Conservation (phyloP, 2,329 filamentous ascomycete species). For the Paracoccidioides lutzii region DNA sequence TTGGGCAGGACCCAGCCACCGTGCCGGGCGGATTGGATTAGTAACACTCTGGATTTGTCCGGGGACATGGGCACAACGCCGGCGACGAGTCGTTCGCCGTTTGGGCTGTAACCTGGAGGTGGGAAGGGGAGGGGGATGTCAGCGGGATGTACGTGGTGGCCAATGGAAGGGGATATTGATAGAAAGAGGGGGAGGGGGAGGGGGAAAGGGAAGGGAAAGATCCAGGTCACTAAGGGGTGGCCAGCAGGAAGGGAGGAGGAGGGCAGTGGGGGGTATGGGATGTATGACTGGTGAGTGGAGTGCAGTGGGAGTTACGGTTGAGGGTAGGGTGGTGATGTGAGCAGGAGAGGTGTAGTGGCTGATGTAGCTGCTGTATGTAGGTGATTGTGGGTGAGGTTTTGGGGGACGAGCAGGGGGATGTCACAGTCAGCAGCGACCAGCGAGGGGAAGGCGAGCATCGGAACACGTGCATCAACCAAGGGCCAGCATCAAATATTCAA, state of each 20-base stretch:
- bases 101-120: slow-evolving; percentile 66
- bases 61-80: slow-evolving; percentile 80
- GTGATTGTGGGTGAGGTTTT: background rate
- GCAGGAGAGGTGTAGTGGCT: background rate
- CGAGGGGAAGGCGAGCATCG: slow-evolving; percentile 7
- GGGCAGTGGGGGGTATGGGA: background rate
- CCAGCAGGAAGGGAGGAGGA: background rate
- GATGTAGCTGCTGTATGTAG: background rate
- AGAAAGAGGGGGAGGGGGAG: background rate
- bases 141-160: background rate
- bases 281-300: background rate
- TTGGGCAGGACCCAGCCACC: slow-evolving; percentile 96
- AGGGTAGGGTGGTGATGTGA: background rate
- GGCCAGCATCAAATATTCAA: slow-evolving; percentile 10
- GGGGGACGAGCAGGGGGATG: background rate
- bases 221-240: background rate
- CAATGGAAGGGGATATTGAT: background rate
- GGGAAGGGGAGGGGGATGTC: background rate
- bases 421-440: slow-evolving; percentile 2
- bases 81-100: slow-evolving; percentile 88
- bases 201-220: background rate
- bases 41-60: slow-evolving; percentile 76
- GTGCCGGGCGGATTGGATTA: slow-evolving; percentile 84
- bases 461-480: slow-evolving; percentile 16
- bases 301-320: background rate